Conservation (phyloP, 306 rosid genomes). For the Cicer yamashitae region DNA sequence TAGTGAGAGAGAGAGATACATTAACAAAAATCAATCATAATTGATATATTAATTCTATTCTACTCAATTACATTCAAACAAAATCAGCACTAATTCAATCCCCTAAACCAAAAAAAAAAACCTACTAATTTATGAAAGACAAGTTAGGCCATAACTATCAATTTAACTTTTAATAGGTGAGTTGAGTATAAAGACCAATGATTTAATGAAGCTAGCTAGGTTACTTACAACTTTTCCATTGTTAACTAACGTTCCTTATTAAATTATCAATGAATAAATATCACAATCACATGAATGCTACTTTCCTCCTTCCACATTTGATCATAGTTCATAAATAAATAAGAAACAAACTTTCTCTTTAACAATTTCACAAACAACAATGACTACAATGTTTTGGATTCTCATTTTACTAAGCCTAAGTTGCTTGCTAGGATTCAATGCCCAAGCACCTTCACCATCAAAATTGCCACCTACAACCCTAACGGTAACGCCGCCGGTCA, state of each 20-base stretch:
- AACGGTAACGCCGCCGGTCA: conserved; percentile 14
- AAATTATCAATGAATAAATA: conserved; percentile 50
- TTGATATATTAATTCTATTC: no score
- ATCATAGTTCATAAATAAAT: conserved; percentile 38
- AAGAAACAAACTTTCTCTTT: conserved; percentile 19
- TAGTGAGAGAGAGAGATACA: no score
- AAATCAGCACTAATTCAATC: no score
- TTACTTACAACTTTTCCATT: background rate
- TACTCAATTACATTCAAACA: no score
- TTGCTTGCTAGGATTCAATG: conserved; percentile 35
- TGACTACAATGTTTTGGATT: conserved; percentile 44
- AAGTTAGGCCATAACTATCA: conserved; percentile 25
- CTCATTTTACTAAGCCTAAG: conserved; percentile 41
- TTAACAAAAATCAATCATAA: no score
- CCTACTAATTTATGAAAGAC: background rate
- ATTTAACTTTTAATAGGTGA: background rate
- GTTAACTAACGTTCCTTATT: conserved; percentile 20
- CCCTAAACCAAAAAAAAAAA: no score
- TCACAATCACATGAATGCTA: conserved; percentile 56
- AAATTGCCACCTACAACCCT: conserved; percentile 23
- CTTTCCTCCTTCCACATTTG: conserved; percentile 48
- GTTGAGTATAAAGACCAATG: conserved; percentile 1
- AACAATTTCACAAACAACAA: conserved; percentile 32
- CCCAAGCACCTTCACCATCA: conserved; percentile 46
- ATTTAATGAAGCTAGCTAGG: no score